Evolutionary conservation across 805 yeast genomes (phyloP), one percentile per base, ranked within the genome.

Genomic region (Lipomyces orientalis): DNA sequence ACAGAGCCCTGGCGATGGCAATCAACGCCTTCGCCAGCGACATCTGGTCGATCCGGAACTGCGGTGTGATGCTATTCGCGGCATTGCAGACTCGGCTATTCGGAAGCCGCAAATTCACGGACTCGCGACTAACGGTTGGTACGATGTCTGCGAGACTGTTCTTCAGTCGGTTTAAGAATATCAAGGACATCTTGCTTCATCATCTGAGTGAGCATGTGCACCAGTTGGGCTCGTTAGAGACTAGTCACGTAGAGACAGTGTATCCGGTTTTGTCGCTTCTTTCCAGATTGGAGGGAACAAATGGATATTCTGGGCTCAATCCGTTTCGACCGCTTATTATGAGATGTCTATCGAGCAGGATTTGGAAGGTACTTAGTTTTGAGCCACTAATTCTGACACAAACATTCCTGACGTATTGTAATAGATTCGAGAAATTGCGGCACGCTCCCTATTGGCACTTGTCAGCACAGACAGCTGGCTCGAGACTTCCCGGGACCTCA

Each of bases 41-140:
- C 1, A 81, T 87, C 31, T 94, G 98, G 98, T 87, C 97, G 0
- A 84, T 94, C 34, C 83, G 97, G 75, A 94, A 94, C 76, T 91
- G 98, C 77, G 92, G 97, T 0, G 90, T 93, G 22, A 95, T 94
- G 98, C 81, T 94, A 54, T 94, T 93, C 76, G 88, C 97, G 0
- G 88, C 97, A 0, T 78, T 94, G 54, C 95, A 91, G 74, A 89
- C 88, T 67, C 83, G 94, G 67, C 75, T 95, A 4, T 93, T 94
- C 78, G 96, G 96, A 1, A 85, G 83, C 14, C 82, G 82, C 57
- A 80, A 81, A 63, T 68, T 76, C 12, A 79, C 79, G 16, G 73
- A 69, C 34, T 64, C 71, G n/a, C 51, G 73, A 37, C 31, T 67
- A 9, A 68, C 81, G 5, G 64, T 67, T 8, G 71, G 71, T 6